phyloP scores from a whole-genome alignment of 129 eudicot genomes.

The Tagetes erecta region DNA sequence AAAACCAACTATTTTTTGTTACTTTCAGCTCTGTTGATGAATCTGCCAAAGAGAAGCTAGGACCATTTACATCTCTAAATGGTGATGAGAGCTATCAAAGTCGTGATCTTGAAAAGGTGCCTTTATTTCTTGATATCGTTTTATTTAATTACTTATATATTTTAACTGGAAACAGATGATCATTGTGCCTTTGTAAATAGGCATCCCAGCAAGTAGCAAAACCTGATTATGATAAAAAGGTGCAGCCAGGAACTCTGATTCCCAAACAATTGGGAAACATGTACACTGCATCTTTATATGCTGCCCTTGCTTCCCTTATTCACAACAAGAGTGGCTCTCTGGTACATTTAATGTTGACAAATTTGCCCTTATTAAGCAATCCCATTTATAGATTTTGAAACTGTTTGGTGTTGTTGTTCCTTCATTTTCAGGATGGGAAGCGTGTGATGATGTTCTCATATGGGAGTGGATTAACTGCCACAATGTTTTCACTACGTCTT shows the following conservation, averaged over 20 bases:
- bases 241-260: constrained; percentile 73
- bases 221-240: constrained; percentile 69
- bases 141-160: not conserved
- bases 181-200: constrained; percentile 38
- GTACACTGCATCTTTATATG: constrained; percentile 94
- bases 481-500: constrained; percentile 77
- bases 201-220: constrained; percentile 88
- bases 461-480: constrained; percentile 85
- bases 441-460: constrained; percentile 83
- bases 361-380: not conserved
- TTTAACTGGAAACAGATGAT: not conserved
- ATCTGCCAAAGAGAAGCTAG: constrained; percentile 78
- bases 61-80: constrained; percentile 60
- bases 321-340: constrained; percentile 73
- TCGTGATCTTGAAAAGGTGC: constrained; percentile 95
- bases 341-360: constrained; percentile 37
- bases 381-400: not conserved
- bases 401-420: not conserved
- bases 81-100: constrained; percentile 84
- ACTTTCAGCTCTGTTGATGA: constrained; percentile 69
- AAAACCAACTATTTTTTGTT: constrained; percentile 2
- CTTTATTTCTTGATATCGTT: not conserved
- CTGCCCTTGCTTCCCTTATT: constrained; percentile 85
- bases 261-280: constrained; percentile 97
- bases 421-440: constrained; percentile 56